These are phyloP conservation scores for Ophiostoma tasmaniense DNA, from an alignment of 2,329 filamentous ascomycete genomes.

Conservation along the genomic window DNA sequence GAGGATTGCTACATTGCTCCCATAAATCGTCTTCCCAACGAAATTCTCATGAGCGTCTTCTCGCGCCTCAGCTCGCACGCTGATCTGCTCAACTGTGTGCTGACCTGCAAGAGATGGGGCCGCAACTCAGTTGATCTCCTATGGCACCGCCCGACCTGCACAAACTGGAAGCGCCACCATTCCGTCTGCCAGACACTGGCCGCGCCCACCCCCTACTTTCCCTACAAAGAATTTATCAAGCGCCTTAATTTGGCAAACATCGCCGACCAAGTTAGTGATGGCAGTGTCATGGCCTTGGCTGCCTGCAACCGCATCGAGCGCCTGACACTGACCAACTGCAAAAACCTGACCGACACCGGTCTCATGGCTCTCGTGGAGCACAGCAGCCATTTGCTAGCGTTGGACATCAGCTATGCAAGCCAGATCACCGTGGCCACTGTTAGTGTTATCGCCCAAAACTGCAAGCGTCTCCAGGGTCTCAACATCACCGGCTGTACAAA, in stretches of 20 bases:
- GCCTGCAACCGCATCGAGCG: slow-evolving; percentile 88
- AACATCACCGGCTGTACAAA: slow-evolving; percentile 83
- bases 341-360: slow-evolving; percentile 72
- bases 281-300: slow-evolving; percentile 72
- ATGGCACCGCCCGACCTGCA: slow-evolving; percentile 90
- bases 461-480: slow-evolving; percentile 76
- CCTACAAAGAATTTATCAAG: slow-evolving; percentile 84
- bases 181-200: slow-evolving; percentile 73
- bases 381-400: slow-evolving; percentile 72
- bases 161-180: slow-evolving; percentile 71
- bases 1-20: slow-evolving; percentile 55
- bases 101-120: slow-evolving; percentile 91
- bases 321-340: slow-evolving; percentile 85
- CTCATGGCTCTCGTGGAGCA: slow-evolving; percentile 70
- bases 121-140: slow-evolving; percentile 84
- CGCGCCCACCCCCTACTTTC: slow-evolving; percentile 68
- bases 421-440: slow-evolving; percentile 79
- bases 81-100: slow-evolving; percentile 81
- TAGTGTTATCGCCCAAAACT: slow-evolving; percentile 68
- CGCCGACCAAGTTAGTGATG: slow-evolving; percentile 70
- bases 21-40: slow-evolving; percentile 78
- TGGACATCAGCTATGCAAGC: slow-evolving; percentile 81
- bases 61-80: slow-evolving; percentile 65
- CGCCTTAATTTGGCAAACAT: slow-evolving; percentile 81
- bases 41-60: slow-evolving; percentile 91